phyloP scores from a whole-genome alignment of 495 filamentous ascomycete genomes.

The Podospora appendiculata region DNA sequence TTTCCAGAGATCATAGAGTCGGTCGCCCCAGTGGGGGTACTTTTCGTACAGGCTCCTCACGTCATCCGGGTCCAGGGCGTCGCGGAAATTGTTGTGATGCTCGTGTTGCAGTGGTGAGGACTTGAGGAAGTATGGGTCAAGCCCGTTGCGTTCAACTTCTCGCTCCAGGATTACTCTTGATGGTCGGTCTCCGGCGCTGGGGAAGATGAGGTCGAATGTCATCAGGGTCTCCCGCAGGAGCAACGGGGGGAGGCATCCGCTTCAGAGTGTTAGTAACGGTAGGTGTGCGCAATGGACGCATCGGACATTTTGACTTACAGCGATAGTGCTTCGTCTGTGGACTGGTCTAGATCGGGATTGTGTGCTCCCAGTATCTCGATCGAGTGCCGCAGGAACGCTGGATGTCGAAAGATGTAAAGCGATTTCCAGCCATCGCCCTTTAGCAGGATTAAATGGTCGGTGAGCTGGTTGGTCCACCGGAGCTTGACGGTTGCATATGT shows the following conservation, averaged over 20 bases:
- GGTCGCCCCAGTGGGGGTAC: slow-evolving; percentile 7
- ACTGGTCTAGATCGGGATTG: background rate
- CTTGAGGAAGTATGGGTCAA: slow-evolving; percentile 1
- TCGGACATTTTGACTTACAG: background rate
- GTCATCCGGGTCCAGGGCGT: slow-evolving; percentile 1
- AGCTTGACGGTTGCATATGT: background rate
- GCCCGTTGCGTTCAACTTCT: background rate
- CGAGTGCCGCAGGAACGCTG: slow-evolving; percentile 1
- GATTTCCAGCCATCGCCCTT: slow-evolving; percentile 1
- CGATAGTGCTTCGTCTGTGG: background rate
- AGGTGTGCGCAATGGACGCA: background rate
- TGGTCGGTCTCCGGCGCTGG: background rate
- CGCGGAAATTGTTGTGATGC: background rate
- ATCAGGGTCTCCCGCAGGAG: slow-evolving; percentile 5
- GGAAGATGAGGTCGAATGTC: slow-evolving; percentile 2
- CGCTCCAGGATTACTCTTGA: slow-evolving; percentile 1
- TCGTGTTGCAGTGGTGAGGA: background rate
- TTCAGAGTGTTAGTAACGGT: background rate
- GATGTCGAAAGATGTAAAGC: slow-evolving; percentile 4
- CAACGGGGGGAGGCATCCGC: slow-evolving; percentile 5
- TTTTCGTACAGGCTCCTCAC: slow-evolving; percentile 3
- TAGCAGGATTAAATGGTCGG: slow-evolving; percentile 3
- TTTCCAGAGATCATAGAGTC: slow-evolving; percentile 6
- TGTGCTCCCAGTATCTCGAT: background rate
- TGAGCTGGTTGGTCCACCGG: slow-evolving; percentile 2